phyloP scores from a whole-genome alignment of 306 rosid species.

The cucumber (Cucumis sativus) region DNA sequence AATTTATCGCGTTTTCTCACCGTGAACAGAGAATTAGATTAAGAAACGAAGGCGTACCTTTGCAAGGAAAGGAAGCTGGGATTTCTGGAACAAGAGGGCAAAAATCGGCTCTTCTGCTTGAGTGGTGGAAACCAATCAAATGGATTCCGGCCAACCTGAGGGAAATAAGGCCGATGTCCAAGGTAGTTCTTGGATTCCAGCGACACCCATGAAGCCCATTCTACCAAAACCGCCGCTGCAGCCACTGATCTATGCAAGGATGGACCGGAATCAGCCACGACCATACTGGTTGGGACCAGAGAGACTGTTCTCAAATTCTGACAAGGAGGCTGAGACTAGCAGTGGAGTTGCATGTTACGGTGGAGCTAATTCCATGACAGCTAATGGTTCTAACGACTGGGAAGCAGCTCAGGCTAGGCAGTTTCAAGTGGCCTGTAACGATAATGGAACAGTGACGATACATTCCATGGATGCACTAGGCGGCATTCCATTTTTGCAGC shows the following conservation, averaged over 20 bases:
- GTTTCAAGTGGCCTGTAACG: neutral
- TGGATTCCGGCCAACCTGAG: neutral
- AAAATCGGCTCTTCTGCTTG: neutral
- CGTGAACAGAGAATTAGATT: neutral
- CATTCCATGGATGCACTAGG: neutral
- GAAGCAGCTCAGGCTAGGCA: neutral
- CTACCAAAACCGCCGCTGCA: neutral
- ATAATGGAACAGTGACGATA: neutral
- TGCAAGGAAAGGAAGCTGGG: neutral
- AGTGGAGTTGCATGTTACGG: slow-evolving; percentile 9
- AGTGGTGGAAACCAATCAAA: neutral
- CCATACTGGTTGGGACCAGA: slow-evolving; percentile 2
- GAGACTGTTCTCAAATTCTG: neutral
- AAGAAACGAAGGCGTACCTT: neutral
- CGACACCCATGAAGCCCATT: slow-evolving; percentile 11
- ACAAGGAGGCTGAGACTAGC: neutral
- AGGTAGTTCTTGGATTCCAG: slow-evolving; percentile 13
- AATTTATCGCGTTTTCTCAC: neutral
- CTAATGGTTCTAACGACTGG: neutral
- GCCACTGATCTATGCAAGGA: slow-evolving; percentile 5
- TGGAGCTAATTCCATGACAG: neutral
- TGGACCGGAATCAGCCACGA: neutral
- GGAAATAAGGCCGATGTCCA: neutral
- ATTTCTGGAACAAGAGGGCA: neutral
- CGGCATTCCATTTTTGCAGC: neutral